These are phyloP conservation scores for Talaromyces proteolyticus DNA, from an alignment of 495 filamentous ascomycete species.

Conservation along the genomic window DNA sequence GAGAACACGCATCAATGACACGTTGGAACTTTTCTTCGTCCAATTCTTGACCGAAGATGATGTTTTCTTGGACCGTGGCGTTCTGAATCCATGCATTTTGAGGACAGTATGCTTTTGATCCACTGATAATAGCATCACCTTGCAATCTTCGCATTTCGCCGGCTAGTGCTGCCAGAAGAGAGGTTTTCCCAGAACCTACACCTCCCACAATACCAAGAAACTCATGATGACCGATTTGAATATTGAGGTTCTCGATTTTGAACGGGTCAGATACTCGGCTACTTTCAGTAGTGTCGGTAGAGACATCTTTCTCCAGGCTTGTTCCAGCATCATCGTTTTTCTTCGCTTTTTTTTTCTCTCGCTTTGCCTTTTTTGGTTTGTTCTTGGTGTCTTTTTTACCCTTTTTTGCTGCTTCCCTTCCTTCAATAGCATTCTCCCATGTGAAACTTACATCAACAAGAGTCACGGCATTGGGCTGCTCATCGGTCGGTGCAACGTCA, in stretches of 20 bases:
- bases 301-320: background rate
- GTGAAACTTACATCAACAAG: conserved; percentile 6
- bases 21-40: conserved; percentile 12
- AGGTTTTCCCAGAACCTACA: conserved; percentile 12
- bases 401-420: conserved; percentile 25
- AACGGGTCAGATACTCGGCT: conserved; percentile 23
- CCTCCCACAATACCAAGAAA: conserved; percentile 8
- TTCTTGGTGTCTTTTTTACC: conserved; percentile 35
- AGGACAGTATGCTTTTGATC: conserved; percentile 7
- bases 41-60: conserved; percentile 8
- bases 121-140: conserved; percentile 3
- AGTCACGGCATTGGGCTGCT: conserved; percentile 1
- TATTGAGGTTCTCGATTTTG: conserved; percentile 6
- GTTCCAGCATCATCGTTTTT: background rate
- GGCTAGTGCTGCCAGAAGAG: conserved; percentile 10
- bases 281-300: conserved; percentile 17
- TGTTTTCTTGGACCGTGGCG: conserved; percentile 9
- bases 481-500: conserved; percentile 44
- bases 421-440: conserved; percentile 6
- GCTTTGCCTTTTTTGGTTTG: conserved; percentile 1
- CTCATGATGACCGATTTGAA: conserved; percentile 4
- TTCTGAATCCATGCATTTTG: conserved; percentile 12
- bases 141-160: conserved; percentile 8
- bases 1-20: conserved; percentile 59
- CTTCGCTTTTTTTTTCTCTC: background rate